Percentiles rank a stretch among this genome's conserved stretches.
phyloP scores from a whole-genome alignment of 805 yeast genomes.

The Zygotorulaspora florentina region DNA sequence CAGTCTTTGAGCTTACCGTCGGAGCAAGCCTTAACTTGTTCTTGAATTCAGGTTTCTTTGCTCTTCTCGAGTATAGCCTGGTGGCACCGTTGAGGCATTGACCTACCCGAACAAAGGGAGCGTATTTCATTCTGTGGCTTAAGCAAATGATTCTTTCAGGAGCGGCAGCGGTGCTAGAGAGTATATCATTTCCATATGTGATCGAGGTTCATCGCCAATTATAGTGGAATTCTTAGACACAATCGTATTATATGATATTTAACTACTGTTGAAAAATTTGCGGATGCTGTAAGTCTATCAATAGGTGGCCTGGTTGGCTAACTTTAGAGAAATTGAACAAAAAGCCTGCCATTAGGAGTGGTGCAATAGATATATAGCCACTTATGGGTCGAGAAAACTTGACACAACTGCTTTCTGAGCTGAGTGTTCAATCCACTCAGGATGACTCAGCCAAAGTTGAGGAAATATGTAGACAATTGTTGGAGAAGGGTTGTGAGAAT shows the following conservation, averaged over 20 bases:
- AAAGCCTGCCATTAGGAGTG: not conserved
- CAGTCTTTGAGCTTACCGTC: conserved; percentile 4
- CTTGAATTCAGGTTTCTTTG: not conserved
- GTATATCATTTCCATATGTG: no score
- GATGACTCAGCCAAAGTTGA: conserved; percentile 30
- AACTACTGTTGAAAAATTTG: not conserved
- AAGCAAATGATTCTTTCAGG: no score
- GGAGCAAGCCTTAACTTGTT: conserved; percentile 10
- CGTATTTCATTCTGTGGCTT: not conserved
- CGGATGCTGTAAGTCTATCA: not conserved
- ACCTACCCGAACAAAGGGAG: not conserved
- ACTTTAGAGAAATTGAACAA: no score
- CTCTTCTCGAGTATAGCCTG: conserved; percentile 1
- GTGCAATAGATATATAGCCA: no score
- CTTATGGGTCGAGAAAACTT: conserved; percentile 26
- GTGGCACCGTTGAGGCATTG: conserved; percentile 2
- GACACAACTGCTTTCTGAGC: conserved; percentile 24
- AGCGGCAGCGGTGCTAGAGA: no score
- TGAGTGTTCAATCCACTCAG: conserved; percentile 30
- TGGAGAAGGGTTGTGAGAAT: conserved; percentile 21
- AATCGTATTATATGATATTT: not conserved
- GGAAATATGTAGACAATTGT: conserved; percentile 23
- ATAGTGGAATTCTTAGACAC: no score
- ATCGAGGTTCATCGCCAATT: no score
- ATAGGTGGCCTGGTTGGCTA: no score